Evolutionary conservation across 2,329 filamentous ascomycete genomes (phyloP).

Genomic region (Monascus ruber): DNA sequence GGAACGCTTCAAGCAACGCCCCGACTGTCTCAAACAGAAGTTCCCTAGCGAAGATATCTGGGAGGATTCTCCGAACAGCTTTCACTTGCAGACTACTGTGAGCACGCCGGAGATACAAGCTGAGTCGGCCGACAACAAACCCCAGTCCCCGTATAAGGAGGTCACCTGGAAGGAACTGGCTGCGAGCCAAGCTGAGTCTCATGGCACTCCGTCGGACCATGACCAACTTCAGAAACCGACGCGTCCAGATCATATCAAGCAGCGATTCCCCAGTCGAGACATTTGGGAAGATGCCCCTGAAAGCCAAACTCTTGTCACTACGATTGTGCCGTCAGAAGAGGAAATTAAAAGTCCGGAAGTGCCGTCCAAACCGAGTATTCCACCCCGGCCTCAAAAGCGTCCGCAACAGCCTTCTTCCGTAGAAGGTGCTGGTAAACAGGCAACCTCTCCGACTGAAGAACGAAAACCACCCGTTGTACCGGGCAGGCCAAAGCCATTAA

Average conservation of each 20-base stretch:
- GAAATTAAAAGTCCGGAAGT: constrained; percentile 33
- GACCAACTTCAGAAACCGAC: constrained; percentile 11
- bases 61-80: constrained; percentile 87
- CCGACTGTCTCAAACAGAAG: constrained; percentile 47
- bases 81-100: constrained; percentile 66
- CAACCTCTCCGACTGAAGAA: constrained; percentile 37
- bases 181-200: constrained; percentile 26
- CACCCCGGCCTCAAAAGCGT: constrained; percentile 24
- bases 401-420: constrained; percentile 18
- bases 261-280: constrained; percentile 80
- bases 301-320: constrained; percentile 67
- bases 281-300: constrained; percentile 93
- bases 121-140: constrained; percentile 25
- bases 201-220: constrained; percentile 20
- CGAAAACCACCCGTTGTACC: constrained; percentile 43
- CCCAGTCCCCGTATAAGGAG: constrained; percentile 40
- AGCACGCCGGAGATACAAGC: constrained; percentile 60
- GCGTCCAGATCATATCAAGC: constrained; percentile 44
- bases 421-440: constrained; percentile 23
- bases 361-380: constrained; percentile 21
- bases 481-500: constrained; percentile 51
- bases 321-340: constrained; percentile 42
- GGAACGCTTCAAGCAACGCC: constrained; percentile 45
- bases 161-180: constrained; percentile 30
- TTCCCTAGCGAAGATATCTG: constrained; percentile 95